Percentiles rank a stretch among this genome's conserved stretches.
phyloP scores from a whole-genome alignment of 2,329 filamentous ascomycete species.

The Bimuria novae-zelandiae region DNA sequence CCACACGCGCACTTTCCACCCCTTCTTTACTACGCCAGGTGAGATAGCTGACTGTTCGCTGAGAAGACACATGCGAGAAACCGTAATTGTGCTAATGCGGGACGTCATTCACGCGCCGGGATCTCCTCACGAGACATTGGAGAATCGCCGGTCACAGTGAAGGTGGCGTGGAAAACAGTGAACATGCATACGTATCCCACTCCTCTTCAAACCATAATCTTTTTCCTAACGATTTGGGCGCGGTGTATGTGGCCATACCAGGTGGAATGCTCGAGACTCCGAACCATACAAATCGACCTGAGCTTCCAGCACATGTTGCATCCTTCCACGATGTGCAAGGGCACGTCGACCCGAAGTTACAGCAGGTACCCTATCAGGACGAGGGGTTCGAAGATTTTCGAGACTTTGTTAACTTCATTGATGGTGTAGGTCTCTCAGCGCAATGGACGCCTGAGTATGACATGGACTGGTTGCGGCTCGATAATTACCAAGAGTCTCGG shows the following conservation, averaged over 20 bases:
- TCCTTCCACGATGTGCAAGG: slow-evolving; percentile 18
- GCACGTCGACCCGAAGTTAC: slow-evolving; percentile 19
- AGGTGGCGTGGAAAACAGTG: slow-evolving; percentile 4
- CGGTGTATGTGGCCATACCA: slow-evolving; percentile 4
- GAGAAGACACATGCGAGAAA: slow-evolving; percentile 38
- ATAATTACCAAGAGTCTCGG: slow-evolving; percentile 24
- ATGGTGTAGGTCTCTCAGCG: slow-evolving; percentile 36
- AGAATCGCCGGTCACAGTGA: slow-evolving; percentile 31
- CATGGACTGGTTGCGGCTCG: slow-evolving; percentile 33
- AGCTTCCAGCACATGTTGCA: slow-evolving; percentile 17
- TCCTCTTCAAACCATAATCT: neutral
- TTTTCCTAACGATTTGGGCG: neutral
- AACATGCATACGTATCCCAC: slow-evolving; percentile 2
- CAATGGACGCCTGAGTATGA: slow-evolving; percentile 39
- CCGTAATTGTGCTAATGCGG: slow-evolving; percentile 35
- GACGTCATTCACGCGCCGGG: slow-evolving; percentile 33
- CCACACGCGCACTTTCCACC: too few species aligned
- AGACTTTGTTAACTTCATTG: slow-evolving; percentile 40
- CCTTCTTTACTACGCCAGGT: too few species aligned
- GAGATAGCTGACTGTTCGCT: slow-evolving; percentile 15
- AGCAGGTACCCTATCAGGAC: slow-evolving; percentile 20
- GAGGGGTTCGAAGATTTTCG: slow-evolving; percentile 37
- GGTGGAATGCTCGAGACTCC: slow-evolving; percentile 11
- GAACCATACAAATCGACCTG: slow-evolving; percentile 13
- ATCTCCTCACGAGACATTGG: slow-evolving; percentile 39